Percentiles rank a stretch among this genome's conserved stretches.
Evolutionary conservation across 352 stramenopile species (phyloP).

Genomic region (Thalassiosira livingstoniorum): DNA sequence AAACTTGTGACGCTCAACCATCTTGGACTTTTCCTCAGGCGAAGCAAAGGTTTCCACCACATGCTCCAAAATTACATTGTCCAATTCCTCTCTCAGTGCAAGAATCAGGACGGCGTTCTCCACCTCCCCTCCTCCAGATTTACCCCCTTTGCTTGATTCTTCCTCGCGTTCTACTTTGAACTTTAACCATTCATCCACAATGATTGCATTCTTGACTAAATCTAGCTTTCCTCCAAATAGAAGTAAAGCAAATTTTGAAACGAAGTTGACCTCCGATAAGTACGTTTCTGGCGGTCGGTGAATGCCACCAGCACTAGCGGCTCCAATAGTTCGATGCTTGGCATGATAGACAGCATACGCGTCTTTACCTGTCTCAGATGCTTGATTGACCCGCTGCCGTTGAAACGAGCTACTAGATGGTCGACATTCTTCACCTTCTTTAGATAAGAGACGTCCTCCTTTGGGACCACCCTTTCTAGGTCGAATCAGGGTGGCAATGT

Average conservation of each 20-base stretch:
- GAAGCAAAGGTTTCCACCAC: conserved; percentile 28
- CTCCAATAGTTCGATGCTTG: conserved; percentile 65
- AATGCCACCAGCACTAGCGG: neutral
- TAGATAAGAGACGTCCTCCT: conserved; percentile 67
- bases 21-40: conserved; percentile 15
- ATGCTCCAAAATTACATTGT: conserved; percentile 53
- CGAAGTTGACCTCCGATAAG: conserved; percentile 77
- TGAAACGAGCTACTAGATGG: conserved; percentile 74
- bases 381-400: conserved; percentile 55
- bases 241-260: conserved; percentile 73
- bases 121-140: neutral
- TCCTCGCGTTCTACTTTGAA: conserved; percentile 69
- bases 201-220: conserved; percentile 64
- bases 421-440: conserved; percentile 65
- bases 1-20: conserved; percentile 24
- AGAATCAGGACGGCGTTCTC: conserved; percentile 62
- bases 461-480: conserved; percentile 48
- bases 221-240: conserved; percentile 75
- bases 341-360: conserved; percentile 70
- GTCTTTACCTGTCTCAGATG: conserved; percentile 65
- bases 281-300: conserved; percentile 47
- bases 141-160: conserved; percentile 31
- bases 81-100: conserved; percentile 50
- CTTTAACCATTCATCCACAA: conserved; percentile 78
- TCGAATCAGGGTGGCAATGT: conserved; percentile 69